Percentiles rank a stretch among this genome's conserved stretches.
Evolutionary conservation across 108 stramenopile species (phyloP).

Genomic region (Discostella pseudostelligera): DNA sequence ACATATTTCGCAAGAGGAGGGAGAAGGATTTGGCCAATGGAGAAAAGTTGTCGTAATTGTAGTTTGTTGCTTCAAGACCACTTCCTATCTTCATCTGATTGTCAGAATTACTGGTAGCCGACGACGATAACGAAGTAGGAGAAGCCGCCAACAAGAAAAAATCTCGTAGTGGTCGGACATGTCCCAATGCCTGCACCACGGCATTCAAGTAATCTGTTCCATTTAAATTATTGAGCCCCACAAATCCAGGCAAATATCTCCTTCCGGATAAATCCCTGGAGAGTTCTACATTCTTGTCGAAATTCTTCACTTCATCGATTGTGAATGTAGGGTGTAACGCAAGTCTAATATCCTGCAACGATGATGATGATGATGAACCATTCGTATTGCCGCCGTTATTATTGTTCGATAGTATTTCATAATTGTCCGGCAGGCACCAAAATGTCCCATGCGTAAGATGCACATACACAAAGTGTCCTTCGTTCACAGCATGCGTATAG

Average conservation of each 20-base stretch:
- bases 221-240: constrained; percentile 92
- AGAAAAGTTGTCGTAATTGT: constrained; percentile 29
- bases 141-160: constrained; percentile 73
- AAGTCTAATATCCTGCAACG: constrained; percentile 80
- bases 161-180: constrained; percentile 90
- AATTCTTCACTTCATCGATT: constrained; percentile 52
- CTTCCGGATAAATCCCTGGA: constrained; percentile 90
- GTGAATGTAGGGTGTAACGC: constrained; percentile 87
- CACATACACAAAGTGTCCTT: constrained; percentile 92
- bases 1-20: constrained; percentile 91
- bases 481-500: constrained; percentile 90
- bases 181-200: constrained; percentile 89
- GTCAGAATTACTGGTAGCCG: too few relatives aligned
- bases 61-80: neutral
- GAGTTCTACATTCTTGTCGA: constrained; percentile 78
- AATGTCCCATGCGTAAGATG: constrained; percentile 80
- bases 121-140: too few relatives aligned
- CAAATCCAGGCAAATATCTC: constrained; percentile 93
- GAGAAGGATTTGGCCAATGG: constrained; percentile 80
- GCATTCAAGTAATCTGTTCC: constrained; percentile 94
- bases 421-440: constrained; percentile 95
- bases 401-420: constrained; percentile 84
- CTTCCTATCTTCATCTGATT: too few relatives aligned
- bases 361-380: too few relatives aligned
- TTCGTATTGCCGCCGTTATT: neutral